These are phyloP conservation scores for Glonium stellatum DNA, from an alignment of 495 filamentous ascomycete genomes.

Conservation along the genomic window DNA sequence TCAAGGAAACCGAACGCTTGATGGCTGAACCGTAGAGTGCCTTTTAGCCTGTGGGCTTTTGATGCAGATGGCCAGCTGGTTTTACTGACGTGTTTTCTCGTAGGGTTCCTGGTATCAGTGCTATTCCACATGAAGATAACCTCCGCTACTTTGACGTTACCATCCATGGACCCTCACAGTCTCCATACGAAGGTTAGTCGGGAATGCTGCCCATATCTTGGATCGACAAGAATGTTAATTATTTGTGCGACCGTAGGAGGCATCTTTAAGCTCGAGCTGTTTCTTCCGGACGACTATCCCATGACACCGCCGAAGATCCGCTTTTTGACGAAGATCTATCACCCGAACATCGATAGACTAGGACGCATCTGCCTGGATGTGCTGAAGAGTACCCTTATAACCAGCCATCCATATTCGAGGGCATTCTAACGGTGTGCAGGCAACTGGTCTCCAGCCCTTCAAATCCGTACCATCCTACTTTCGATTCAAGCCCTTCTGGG, in stretches of 20 bases:
- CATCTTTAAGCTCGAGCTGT: conserved; percentile 94
- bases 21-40: conserved; percentile 85
- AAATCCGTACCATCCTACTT: conserved; percentile 94
- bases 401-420: neutral
- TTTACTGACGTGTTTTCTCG: conserved; percentile 1
- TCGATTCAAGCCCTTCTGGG: conserved; percentile 96
- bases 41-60: neutral
- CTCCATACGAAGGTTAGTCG: conserved; percentile 77
- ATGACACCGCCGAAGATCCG: conserved; percentile 99
- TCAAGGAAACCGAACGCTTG: conserved; percentile 97
- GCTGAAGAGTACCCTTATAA: conserved; percentile 65
- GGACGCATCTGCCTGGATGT: conserved; percentile 97
- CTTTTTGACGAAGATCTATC: conserved; percentile 98
- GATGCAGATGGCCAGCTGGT: neutral
- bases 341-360: conserved; percentile 96
- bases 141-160: conserved; percentile 95
- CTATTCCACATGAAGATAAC: conserved; percentile 97
- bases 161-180: conserved; percentile 89
- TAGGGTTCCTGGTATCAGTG: conserved; percentile 94
- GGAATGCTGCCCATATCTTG: neutral
- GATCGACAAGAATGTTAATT: conserved; percentile 7
- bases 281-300: conserved; percentile 98
- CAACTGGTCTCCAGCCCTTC: conserved; percentile 97
- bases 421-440: conserved; percentile 44
- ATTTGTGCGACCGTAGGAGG: conserved; percentile 53